These are phyloP conservation scores for Cephalotrichum gorgonifer DNA, from an alignment of 2,329 filamentous ascomycete species.

Conservation along the genomic window DNA sequence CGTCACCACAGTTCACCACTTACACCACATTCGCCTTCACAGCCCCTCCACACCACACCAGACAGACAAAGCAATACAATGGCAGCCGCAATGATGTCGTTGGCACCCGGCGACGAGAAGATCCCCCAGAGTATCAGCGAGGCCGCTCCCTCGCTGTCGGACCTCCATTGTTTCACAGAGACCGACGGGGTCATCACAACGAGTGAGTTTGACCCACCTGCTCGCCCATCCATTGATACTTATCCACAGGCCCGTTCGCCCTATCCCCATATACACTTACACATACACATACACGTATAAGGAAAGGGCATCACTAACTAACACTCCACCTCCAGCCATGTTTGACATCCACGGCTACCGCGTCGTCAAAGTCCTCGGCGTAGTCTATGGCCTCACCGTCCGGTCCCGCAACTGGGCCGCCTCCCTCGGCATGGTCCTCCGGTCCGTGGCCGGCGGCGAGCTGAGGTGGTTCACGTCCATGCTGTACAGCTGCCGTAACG, in stretches of 20 bases:
- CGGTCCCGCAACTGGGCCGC: conserved; percentile 49
- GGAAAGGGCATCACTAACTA: background rate
- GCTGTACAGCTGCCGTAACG: conserved; percentile 43
- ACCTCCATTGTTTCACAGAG: conserved; percentile 49
- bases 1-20: too few species aligned
- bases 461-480: conserved; percentile 48
- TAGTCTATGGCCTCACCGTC: conserved; percentile 46
- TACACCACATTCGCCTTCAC: too few species aligned
- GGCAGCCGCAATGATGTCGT: too few species aligned
- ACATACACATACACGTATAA: too few species aligned
- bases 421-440: conserved; percentile 42
- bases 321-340: conserved; percentile 30
- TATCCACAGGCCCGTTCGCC: background rate
- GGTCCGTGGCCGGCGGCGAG: conserved; percentile 48
- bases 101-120: too few species aligned
- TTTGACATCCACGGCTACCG: conserved; percentile 53
- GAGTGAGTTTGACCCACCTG: conserved; percentile 19
- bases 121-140: background rate
- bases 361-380: conserved; percentile 45
- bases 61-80: too few species aligned
- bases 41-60: too few species aligned
- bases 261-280: background rate
- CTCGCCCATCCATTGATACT: background rate
- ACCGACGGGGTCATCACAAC: conserved; percentile 51
- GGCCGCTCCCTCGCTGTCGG: conserved; percentile 20